Base-by-base conservation (phyloP, 2,329 filamentous ascomycete genomes). In the Pyricularia pennisetigena region DNA sequence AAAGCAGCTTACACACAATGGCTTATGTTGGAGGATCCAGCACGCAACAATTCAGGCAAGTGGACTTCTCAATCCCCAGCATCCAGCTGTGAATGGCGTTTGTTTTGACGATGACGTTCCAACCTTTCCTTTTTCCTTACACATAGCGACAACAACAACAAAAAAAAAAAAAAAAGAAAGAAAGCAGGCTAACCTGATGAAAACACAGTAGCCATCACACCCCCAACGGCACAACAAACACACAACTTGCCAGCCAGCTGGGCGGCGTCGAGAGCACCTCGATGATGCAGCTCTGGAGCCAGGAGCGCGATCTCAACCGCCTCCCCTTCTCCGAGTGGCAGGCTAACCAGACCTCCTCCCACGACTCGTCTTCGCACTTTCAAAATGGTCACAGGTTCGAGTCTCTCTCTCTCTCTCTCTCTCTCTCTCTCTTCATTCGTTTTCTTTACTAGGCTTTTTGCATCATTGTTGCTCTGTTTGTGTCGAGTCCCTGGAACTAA, bases 311-410 rank as follows among this genome's bases (percentile, higher is more conserved):
- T 54, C 71, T 67, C 24, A 67, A 28, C 35, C 72, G 72, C 26
- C 71, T 75, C 57, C 69, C 71, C 67, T 70, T 74, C 64, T 72
- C 30, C 69, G 73, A 74, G 69, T 68, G 70, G 14, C 70, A 73
- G 29, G 64, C 30, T 28, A 24, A 32, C 4, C 41, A 26, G 41
- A 35, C 32, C 14, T 49, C 32, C 10, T n/a, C 49, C 20, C 23
- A 32, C 32, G 8, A 20, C 20, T 61, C 57, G n/a, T 61, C 23
- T 61, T n/a, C n/a, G n/a, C 57, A 61, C 12, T 24, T 10, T 7
- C 57, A 61, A 14, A 61, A 61, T 8, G 57, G 57, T 2, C 7
- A 24, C 57, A 12, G 57, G 24, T 23, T 26, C 10, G 57, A 61
- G 8, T 61, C 23, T 24, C 23, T 61, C 9, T 24, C 6, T 23